Evolutionary conservation across 176 grass and related monocot species (phyloP).

Genomic region (Rhynchospora pubera): DNA sequence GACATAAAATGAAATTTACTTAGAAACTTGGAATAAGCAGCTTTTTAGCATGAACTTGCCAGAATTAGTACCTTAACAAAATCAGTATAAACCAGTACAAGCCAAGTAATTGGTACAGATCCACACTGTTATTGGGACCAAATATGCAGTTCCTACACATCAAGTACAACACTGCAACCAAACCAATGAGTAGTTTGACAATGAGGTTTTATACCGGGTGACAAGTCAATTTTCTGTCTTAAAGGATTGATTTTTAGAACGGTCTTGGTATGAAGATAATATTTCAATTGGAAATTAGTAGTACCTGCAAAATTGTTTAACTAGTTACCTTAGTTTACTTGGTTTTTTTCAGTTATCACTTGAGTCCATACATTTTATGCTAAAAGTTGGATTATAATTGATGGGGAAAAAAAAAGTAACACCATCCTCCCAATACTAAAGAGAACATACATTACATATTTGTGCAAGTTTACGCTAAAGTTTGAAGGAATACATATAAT

Average conservation of each 20-base stretch:
- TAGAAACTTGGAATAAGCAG: background rate
- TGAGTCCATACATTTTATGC: background rate
- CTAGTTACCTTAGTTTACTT: background rate
- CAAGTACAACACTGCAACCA: background rate
- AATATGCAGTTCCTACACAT: background rate
- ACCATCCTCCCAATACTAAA: too few relatives aligned
- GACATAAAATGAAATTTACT: background rate
- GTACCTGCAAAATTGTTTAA: background rate
- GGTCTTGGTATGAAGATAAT: background rate
- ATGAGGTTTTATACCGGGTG: background rate
- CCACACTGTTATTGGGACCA: background rate
- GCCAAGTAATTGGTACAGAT: background rate
- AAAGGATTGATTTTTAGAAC: background rate
- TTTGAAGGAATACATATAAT: slow-evolving; percentile 13
- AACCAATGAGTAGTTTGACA: background rate
- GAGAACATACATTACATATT: background rate
- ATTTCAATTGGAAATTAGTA: background rate
- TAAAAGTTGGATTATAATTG: background rate
- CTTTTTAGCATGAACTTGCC: background rate
- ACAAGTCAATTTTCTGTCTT: background rate
- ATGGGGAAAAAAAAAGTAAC: too few relatives aligned
- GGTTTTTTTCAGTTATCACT: background rate
- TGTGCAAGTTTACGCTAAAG: background rate
- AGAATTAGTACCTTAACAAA: background rate
- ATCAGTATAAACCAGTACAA: background rate